Percentiles rank a stretch among this genome's conserved stretches.
Conservation (phyloP, 257 asterid species). For the Primulina eburnea region DNA sequence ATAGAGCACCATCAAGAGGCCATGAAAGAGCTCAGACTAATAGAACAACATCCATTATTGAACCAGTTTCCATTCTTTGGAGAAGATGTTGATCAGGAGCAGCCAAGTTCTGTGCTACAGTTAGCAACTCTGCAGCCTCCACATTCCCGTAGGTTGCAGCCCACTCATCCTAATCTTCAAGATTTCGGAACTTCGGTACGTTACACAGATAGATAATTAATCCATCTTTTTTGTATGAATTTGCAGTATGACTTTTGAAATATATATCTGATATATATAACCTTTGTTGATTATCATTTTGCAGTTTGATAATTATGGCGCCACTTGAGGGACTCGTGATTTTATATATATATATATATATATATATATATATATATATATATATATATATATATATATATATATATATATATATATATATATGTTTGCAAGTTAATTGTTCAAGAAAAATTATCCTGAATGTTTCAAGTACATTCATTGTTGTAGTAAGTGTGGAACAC, state of each 20-base stretch:
- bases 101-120: conserved; percentile 11
- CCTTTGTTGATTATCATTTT: not conserved
- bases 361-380: no score
- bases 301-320: not conserved
- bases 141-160: not conserved
- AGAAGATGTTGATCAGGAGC: conserved; percentile 33
- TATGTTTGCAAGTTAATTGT: no score
- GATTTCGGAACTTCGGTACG: not conserved
- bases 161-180: not conserved
- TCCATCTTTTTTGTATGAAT: not conserved
- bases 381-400: no score
- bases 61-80: conserved; percentile 62
- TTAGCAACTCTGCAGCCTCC: not conserved
- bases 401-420: no score
- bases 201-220: not conserved
- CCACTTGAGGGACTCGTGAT: not conserved
- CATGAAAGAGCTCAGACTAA: conserved; percentile 51
- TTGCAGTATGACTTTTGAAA: not conserved
- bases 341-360: no score
- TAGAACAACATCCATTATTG: conserved; percentile 49
- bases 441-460: no score
- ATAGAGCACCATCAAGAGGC: conserved; percentile 35
- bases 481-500: no score
- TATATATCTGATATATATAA: not conserved
- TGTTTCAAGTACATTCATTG: not conserved